Percentiles rank a stretch among this genome's conserved stretches.
Conservation (phyloP, 495 filamentous ascomycete genomes). For the Pseudomonodictys pantanalensis region DNA sequence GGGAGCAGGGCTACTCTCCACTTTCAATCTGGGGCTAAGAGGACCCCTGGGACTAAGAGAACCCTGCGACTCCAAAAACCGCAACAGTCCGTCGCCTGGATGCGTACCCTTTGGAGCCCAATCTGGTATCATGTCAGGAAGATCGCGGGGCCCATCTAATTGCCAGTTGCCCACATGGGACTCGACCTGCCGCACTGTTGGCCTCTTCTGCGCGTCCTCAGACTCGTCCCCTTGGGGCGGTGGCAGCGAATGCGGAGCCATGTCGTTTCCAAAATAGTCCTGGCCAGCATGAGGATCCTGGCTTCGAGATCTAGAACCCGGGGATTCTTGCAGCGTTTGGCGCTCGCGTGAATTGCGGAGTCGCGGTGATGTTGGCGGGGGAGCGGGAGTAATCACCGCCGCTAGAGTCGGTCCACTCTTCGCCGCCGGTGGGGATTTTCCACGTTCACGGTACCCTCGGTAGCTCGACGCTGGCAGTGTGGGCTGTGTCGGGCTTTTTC, state of each 20-base stretch:
- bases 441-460: conserved; percentile 15
- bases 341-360: conserved; percentile 79
- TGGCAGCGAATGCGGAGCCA: neutral
- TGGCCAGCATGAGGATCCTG: conserved; percentile 18
- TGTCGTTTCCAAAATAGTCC: neutral
- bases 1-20: no score
- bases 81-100: no score
- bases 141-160: no score
- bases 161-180: neutral
- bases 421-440: conserved; percentile 13
- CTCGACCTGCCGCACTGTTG: neutral
- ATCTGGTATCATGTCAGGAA: no score
- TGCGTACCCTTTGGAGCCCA: no score
- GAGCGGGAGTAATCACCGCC: conserved; percentile 65
- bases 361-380: conserved; percentile 65
- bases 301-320: conserved; percentile 2
- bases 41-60: no score
- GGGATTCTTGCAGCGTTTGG: conserved; percentile 67
- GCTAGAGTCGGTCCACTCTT: conserved; percentile 51
- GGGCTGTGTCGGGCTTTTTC: neutral
- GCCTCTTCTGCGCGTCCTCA: neutral
- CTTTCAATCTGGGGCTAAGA: no score
- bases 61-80: no score
- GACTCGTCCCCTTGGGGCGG: neutral
- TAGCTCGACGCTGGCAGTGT: conserved; percentile 19